These are phyloP conservation scores for Aleurites moluccanus DNA, from an alignment of 441 rosid genomes.

Conservation along the genomic window DNA sequence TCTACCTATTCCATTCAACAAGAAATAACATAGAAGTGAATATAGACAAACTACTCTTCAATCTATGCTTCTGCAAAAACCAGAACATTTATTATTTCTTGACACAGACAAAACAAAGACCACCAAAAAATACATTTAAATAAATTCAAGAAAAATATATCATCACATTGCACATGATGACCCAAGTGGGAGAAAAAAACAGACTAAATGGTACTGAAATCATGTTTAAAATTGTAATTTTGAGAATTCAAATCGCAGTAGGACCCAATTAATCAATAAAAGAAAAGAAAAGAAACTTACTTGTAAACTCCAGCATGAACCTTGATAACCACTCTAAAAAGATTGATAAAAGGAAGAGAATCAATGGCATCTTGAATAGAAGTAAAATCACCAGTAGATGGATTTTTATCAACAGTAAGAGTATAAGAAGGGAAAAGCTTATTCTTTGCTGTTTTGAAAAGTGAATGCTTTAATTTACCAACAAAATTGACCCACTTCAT, in stretches of 20 bases:
- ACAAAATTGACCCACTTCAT: slow-evolving; percentile 92
- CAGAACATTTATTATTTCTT: not conserved
- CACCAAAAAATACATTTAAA: slow-evolving; percentile 12
- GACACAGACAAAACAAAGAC: slow-evolving; percentile 21
- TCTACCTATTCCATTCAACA: not conserved
- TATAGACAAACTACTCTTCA: slow-evolving; percentile 29
- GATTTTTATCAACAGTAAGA: slow-evolving; percentile 60
- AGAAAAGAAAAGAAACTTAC: slow-evolving; percentile 42
- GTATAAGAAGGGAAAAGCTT: slow-evolving; percentile 82
- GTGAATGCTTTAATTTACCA: slow-evolving; percentile 72
- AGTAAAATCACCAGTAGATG: slow-evolving; percentile 71
- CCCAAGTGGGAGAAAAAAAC: not conserved
- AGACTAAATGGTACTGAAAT: too few species aligned
- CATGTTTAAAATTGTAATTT: too few species aligned
- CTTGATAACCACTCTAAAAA: slow-evolving; percentile 87
- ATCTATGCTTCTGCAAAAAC: slow-evolving; percentile 24
- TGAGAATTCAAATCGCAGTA: too few species aligned
- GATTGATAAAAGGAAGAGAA: slow-evolving; percentile 82
- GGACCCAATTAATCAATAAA: not conserved
- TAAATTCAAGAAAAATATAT: slow-evolving; percentile 4
- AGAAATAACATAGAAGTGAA: slow-evolving; percentile 21
- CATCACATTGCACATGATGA: not conserved
- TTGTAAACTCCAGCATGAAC: slow-evolving; percentile 92
- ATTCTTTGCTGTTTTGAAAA: slow-evolving; percentile 78
- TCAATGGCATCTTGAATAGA: slow-evolving; percentile 90